Evolutionary conservation across 495 filamentous ascomycete genomes (phyloP).

Genomic region (Aspergillus nidulans): DNA sequence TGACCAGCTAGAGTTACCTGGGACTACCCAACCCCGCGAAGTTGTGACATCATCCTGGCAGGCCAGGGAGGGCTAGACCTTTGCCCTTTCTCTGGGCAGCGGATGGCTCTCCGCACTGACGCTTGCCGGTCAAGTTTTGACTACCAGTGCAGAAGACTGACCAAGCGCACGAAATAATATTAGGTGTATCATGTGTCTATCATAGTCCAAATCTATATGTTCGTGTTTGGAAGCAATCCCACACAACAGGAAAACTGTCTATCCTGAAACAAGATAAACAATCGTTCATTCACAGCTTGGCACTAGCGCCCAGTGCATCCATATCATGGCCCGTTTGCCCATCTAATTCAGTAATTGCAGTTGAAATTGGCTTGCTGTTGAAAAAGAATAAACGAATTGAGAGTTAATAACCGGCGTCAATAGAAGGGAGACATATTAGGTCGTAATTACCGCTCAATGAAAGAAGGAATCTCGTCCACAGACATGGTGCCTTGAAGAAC

Average conservation of each 20-base stretch:
- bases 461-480: slow-evolving; percentile 39
- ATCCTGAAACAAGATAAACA: not conserved
- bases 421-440: slow-evolving; percentile 17
- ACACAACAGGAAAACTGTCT: not conserved
- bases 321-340: slow-evolving; percentile 12
- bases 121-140: not conserved
- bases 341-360: slow-evolving; percentile 6
- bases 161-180: not conserved
- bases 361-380: slow-evolving; percentile 18
- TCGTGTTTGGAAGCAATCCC: not conserved
- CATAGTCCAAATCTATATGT: slow-evolving; percentile 7
- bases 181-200: slow-evolving; percentile 1
- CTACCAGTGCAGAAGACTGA: not conserved
- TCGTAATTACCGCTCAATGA: slow-evolving; percentile 41
- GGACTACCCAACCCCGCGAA: slow-evolving; percentile 15
- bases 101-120: slow-evolving; percentile 4
- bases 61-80: not conserved
- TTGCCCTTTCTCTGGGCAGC: not conserved
- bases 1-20: slow-evolving; percentile 4
- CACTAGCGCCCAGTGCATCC: slow-evolving; percentile 11
- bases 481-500: slow-evolving; percentile 40
- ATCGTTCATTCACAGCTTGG: slow-evolving; percentile 13
- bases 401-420: slow-evolving; percentile 31
- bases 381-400: slow-evolving; percentile 16
- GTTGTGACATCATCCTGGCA: slow-evolving; percentile 20